Evolutionary conservation across 495 filamentous ascomycete genomes (phyloP).

Genomic region (Penicillium longicatenatum): DNA sequence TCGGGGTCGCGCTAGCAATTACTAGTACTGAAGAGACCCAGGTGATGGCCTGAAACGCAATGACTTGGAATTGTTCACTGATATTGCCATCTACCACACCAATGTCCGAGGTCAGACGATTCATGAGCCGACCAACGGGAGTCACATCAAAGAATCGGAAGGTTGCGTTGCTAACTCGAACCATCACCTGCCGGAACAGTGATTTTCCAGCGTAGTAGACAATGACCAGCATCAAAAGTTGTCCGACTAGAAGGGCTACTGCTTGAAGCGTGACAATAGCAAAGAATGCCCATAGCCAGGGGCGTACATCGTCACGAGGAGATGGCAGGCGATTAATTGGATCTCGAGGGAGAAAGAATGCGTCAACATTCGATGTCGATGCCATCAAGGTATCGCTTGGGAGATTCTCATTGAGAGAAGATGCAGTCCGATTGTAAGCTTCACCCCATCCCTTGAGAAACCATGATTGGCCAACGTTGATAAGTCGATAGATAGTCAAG

Average conservation of each 20-base stretch:
- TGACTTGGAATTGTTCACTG: conserved; percentile 63
- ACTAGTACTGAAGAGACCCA: conserved; percentile 73
- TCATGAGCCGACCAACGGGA: conserved; percentile 82
- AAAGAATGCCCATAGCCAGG: conserved; percentile 73
- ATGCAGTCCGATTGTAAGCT: conserved; percentile 54
- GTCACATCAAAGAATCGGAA: conserved; percentile 89
- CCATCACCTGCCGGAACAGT: conserved; percentile 69
- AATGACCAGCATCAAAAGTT: conserved; percentile 66
- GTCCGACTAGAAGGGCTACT: conserved; percentile 53
- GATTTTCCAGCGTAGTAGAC: conserved; percentile 72
- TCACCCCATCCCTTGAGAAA: conserved; percentile 87
- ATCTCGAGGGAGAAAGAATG: conserved; percentile 26
- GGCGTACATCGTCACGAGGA: conserved; percentile 65
- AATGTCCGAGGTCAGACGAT: conserved; percentile 83
- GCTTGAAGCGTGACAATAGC: conserved; percentile 60
- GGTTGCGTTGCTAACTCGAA: conserved; percentile 70
- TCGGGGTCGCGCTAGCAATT: conserved; percentile 72
- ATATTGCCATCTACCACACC: conserved; percentile 80
- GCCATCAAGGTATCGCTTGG: conserved; percentile 2
- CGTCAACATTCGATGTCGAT: conserved; percentile 15
- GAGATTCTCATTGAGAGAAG: conserved; percentile 10
- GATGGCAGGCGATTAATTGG: conserved; percentile 61
- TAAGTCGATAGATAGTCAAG: conserved; percentile 59
- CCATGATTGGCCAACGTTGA: conserved; percentile 67
- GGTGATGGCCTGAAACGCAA: conserved; percentile 63